Evolutionary conservation across 2,329 filamentous ascomycete genomes (phyloP).

Genomic region (Sporothrix mexicana): DNA sequence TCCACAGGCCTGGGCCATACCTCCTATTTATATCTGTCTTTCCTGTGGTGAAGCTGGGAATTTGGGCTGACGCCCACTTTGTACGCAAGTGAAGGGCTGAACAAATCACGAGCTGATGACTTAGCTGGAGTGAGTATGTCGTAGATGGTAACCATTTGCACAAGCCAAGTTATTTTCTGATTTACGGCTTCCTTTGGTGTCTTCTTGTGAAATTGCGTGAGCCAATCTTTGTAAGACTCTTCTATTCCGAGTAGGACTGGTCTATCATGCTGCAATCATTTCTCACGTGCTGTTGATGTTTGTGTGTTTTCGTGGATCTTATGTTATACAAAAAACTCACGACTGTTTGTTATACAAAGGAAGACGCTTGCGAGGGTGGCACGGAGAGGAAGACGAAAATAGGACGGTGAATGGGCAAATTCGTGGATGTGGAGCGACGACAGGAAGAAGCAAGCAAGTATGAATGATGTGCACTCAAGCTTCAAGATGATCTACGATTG

Average conservation of each 20-base stretch:
- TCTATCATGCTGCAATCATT: background rate
- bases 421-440: background rate
- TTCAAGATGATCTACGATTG: slow-evolving; percentile 18
- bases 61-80: background rate
- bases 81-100: background rate
- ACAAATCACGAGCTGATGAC: background rate
- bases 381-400: background rate
- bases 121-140: background rate
- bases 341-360: background rate
- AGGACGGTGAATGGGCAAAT: background rate
- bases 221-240: background rate
- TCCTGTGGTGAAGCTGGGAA: too few species aligned
- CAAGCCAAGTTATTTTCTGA: background rate
- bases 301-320: background rate
- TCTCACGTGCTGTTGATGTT: background rate
- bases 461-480: background rate
- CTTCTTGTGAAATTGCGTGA: background rate
- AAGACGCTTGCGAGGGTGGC: background rate
- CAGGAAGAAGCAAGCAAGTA: background rate
- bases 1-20: slow-evolving; percentile 1
- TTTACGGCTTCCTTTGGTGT: background rate
- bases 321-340: background rate
- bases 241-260: background rate
- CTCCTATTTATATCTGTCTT: background rate
- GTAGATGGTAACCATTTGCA: background rate